Evolutionary conservation across 768 basidiomycete genomes (phyloP).

Genomic region (Fomitopsis serialis): DNA sequence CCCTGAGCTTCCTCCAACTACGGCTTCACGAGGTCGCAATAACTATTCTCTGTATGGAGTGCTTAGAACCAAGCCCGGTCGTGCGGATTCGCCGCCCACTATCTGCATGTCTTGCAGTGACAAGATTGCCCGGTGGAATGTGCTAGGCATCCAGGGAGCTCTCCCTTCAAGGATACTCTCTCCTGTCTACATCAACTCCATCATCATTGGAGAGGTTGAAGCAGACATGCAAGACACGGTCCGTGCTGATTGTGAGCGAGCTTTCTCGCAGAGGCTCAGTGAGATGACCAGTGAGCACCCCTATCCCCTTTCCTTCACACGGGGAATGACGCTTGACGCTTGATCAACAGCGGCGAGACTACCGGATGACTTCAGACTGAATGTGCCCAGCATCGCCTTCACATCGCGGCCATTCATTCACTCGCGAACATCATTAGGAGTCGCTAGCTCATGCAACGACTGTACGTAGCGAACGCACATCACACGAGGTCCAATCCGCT

Average conservation of each 20-base stretch:
- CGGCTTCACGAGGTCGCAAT: constrained; percentile 69
- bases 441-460: constrained; percentile 59
- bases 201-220: constrained; percentile 74
- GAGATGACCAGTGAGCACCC: constrained; percentile 33
- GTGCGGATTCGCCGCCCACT: constrained; percentile 83
- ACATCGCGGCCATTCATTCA: constrained; percentile 56
- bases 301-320: no score
- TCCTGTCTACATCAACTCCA: constrained; percentile 58
- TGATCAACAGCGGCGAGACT: constrained; percentile 17
- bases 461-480: constrained; percentile 34
- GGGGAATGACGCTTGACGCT: no score
- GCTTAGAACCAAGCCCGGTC: constrained; percentile 90
- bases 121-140: constrained; percentile 86
- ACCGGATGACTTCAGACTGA: constrained; percentile 42
- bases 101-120: constrained; percentile 91
- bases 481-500: background rate
- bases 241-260: constrained; percentile 60
- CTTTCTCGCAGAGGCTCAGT: constrained; percentile 54
- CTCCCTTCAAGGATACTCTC: constrained; percentile 48
- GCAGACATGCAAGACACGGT: constrained; percentile 34
- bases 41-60: constrained; percentile 72
- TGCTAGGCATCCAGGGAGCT: constrained; percentile 83
- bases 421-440: constrained; percentile 36
- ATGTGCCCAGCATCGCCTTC: constrained; percentile 49
- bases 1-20: constrained; percentile 25